phyloP scores from a whole-genome alignment of 2,329 filamentous ascomycete genomes.

The Venturia effusa region DNA sequence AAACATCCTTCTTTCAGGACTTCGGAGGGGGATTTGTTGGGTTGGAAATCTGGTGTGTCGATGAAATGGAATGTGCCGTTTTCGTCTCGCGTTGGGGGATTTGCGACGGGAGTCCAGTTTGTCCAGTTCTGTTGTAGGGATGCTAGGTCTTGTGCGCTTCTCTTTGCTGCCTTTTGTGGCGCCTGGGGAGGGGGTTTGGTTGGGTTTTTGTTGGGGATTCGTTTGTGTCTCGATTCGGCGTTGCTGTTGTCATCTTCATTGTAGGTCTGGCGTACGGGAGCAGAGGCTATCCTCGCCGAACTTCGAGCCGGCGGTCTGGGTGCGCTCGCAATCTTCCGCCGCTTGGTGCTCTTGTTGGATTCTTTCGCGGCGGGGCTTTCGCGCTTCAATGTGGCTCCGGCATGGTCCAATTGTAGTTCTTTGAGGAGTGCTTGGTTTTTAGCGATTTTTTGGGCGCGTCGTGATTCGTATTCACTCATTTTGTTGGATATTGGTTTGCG shows the following conservation, averaged over 20 bases:
- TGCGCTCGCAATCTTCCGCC: slow-evolving; percentile 24
- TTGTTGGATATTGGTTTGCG: neutral
- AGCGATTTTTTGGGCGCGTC: slow-evolving; percentile 37
- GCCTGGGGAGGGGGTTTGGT: neutral
- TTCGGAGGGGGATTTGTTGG: slow-evolving; percentile 43
- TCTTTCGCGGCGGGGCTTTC: neutral
- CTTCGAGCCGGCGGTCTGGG: slow-evolving; percentile 28
- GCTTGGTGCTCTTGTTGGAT: slow-evolving; percentile 23
- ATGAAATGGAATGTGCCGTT: slow-evolving; percentile 36
- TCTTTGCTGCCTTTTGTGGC: neutral
- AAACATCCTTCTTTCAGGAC: slow-evolving; percentile 43
- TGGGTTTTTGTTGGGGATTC: neutral
- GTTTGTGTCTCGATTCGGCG: neutral
- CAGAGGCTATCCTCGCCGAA: slow-evolving; percentile 38
- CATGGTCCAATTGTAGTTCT: slow-evolving; percentile 33
- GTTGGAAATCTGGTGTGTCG: slow-evolving; percentile 34
- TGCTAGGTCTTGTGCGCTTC: neutral
- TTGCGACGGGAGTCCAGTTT: slow-evolving; percentile 31
- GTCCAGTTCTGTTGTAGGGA: slow-evolving; percentile 30
- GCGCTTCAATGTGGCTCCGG: slow-evolving; percentile 12
- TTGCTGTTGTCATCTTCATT: slow-evolving; percentile 27
- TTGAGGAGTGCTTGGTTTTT: slow-evolving; percentile 38
- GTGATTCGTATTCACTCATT: slow-evolving; percentile 36
- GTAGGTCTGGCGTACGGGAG: slow-evolving; percentile 25
- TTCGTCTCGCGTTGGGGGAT: slow-evolving; percentile 30